Base-by-base conservation (phyloP, 768 basidiomycete species). In the Boletellus emodensis region DNA sequence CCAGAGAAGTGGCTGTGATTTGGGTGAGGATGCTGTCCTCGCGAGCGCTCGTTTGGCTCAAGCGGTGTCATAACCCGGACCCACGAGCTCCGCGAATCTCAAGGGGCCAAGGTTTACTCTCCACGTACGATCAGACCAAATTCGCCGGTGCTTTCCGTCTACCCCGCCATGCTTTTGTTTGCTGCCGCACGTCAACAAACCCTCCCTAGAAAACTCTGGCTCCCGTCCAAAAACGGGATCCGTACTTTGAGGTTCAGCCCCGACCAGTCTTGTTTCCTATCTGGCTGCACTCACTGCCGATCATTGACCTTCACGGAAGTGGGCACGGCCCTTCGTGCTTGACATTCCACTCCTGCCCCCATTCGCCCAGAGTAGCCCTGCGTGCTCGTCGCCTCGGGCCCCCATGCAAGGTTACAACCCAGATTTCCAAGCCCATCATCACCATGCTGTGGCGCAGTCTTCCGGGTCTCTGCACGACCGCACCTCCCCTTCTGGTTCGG, bases 401-500 rank as follows among this genome's bases (percentile, higher is more conserved):
- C 36, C 55, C 56, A 68, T 70, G 69, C 65, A 70, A 55, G 54
- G 51, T 49, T 57, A 62, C 55, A 54, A 59, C 53, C 50, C 56
- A 39, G 53, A 55, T 36, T n/a, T 46, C 49, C 50, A 56, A 36
- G 60, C 55, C 11, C 53, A 58, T 40, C 53, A 58, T 40, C 61
- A 68, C 50, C 54, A 58, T 53, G 49, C 43, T 41, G 54, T 66
- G 44, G 50, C 69, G 50, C 68, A 68, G 36, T 52, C 59, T 44
- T 46, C 60, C 44, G 61, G 61, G 46, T 36, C 62, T 44, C 60
- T 69, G 52, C 62, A 77, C 48, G 77, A 77, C 54, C 73, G 71
- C 44, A 75, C 72, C 47, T 84, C 82, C 10, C 71, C 75, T 59
- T 76, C 80, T 7, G 77, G 74, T 51, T 82, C 82, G 51, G 83